Base-by-base conservation (phyloP, 176 grass and related monocot species). In the Saccharum officinarum region DNA sequence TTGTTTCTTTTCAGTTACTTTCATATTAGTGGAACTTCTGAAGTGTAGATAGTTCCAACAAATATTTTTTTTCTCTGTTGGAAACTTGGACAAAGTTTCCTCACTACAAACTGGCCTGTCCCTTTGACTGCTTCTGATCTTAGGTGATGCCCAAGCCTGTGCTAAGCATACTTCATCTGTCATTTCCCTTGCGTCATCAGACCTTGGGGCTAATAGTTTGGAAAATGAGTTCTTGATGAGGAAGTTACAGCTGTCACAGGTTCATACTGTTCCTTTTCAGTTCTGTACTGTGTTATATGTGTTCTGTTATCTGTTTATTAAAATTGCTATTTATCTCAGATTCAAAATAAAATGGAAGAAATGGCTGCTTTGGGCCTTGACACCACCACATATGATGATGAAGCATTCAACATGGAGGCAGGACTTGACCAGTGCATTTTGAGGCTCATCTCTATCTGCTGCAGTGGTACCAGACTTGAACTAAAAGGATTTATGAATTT, bases 121-220 rank as follows among this genome's bases (percentile, higher is more conserved):
- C 31, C 31, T 65, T 71, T 73, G 54, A 86, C 73, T 84, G 50
- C 30, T 90, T 41, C 70, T 84, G 57, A 78, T 73, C 40, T 74
- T 87, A 98, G 96, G 96, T 94, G 78, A 95, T 90, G 89, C 96
- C 96, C 36, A 98, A 93, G 86, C 96, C 96, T 65, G 86, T 98
- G 67, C 70, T 98, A 50, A 92, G 86, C 20, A 87, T 98, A 89
- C 89, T 94, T 57, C 86, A 77, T 59, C 83, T 94, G 22, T 93
- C 91, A 77, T 90, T 88, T 79, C 93, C 49, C 80, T 98, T 33
- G 96, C 91, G 1, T 98, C 96, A 78, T 94, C 95, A 81, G 95
- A 98, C 71, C 92, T 98, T 52, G 93, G 93, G 14, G 93, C 93
- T 23, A 87, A 80, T 76, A 92, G 87, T 91, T 92, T 94, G 57